Base-by-base conservation (phyloP, 441 rosid species). In the Erysimum cheiri region DNA sequence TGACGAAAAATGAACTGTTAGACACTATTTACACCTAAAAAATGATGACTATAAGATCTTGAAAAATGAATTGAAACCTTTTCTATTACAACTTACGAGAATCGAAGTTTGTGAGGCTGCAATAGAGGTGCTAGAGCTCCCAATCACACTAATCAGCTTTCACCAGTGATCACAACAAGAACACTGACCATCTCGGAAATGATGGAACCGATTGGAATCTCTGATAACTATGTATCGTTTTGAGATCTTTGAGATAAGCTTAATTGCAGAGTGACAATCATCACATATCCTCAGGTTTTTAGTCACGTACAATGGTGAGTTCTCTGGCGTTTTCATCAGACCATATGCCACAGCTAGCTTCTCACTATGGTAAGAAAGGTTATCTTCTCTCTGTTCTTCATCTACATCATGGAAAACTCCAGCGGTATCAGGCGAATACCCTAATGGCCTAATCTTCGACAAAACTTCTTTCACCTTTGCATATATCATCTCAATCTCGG, bases 261-360 rank as follows among this genome's bases (percentile, higher is more conserved):
- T 89, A 39, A 86, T 85, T n/a, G 96, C 95, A 60, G 84, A 77
- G 81, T 91, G 96, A 83, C 97, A 93, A 72, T 93, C 96, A 67
- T 83, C 91, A 69, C 97, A 93, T 60, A 91, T 88, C 80, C 97
- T 88, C 50, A 89, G 81, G 78, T 91, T 91, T 80, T 89, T 89
- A 54, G 82, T 82, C 58, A 91, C 87, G 15, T 78, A 67, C 60
- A 93, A 77, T 8, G 93, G 82, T 70, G 88, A 87, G 54, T 71
- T 80, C 44, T 80, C 36, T 6, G 91, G 93, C 9, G 80, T 67
- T 76, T 84, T 87, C 82, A 93, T 70, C 26, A 88, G 80, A 47
- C 90, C 97, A 66, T 88, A 91, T 1, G 93, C 92, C 50, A 93
- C 78, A 60, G 97, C 97, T 80, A 93, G 74, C 84, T 91, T 88